Base-by-base conservation (phyloP, 2,329 filamentous ascomycete genomes). In the Aaosphaeria pasadenensis region DNA sequence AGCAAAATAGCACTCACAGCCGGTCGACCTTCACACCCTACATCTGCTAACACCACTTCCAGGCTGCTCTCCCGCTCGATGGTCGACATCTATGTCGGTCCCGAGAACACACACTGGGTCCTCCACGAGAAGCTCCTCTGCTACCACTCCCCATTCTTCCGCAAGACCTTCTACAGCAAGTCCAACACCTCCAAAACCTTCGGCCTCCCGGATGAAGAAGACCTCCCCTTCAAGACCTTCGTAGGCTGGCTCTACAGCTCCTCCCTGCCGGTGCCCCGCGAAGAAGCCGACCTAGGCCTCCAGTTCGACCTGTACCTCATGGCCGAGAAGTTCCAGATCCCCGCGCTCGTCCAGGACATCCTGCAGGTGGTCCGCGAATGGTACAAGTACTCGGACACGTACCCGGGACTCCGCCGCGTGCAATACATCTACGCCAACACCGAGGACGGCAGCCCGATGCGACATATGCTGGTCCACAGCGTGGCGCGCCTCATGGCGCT, bases 71-170 rank as follows among this genome's bases (percentile, higher is more conserved):
- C 77, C 49, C 73, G 71, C 47, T 73, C 76, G 50, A 75, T 81
- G 67, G 78, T 81, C 48, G 76, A 81, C 66, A 74, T 81, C 64
- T 81, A 80, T 62, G 75, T 81, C 62, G 78, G 78, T 46, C 53
- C 70, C 5, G 74, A 78, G 33, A 78, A 77, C 67, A 79, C 77
- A 1, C 75, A 78, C 63, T 81, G 77, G 77, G 71, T 75, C 47
- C 70, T 81, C 4, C 78, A 81, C 70, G 77, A 81, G 59, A 79
- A 79, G 55, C 77, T 81, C 6, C 74, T 81, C 41, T 79, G 76
- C 70, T 61, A 79, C 58, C 73, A 78, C 64, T 79, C 76, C 32
- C 72, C 73, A 42, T 79, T 78, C 71, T 81, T 81, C 73, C 69
- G 74, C 57, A 71, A 74, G 46, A 73, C 76, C 64, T 80, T 81